Percentiles rank a stretch among this genome's conserved stretches.
phyloP scores from a whole-genome alignment of 345 rosid species.

The Camelina sativa region DNA sequence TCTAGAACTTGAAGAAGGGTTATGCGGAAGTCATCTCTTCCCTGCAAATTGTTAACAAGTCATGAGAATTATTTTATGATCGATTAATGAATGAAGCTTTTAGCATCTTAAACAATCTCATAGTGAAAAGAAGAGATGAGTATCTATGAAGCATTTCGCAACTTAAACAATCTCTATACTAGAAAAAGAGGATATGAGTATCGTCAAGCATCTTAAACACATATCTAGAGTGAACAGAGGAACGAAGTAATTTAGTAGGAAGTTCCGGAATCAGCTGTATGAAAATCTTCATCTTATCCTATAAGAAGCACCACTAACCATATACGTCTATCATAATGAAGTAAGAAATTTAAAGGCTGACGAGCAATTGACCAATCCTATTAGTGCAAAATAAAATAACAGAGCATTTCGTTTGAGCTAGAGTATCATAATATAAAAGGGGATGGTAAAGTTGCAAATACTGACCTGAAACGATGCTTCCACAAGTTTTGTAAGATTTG shows the following conservation, averaged over 20 bases:
- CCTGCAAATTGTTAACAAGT: constrained; percentile 51
- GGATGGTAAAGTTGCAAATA: constrained; percentile 26
- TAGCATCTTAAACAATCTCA: not conserved
- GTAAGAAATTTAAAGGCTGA: constrained; percentile 10
- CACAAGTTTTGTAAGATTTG: constrained; percentile 73
- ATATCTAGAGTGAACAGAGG: not conserved
- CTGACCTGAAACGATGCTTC: constrained; percentile 91
- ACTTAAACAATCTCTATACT: not conserved
- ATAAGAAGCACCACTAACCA: not conserved
- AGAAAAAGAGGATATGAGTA: not conserved
- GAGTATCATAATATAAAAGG: constrained; percentile 2
- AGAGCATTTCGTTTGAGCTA: not conserved
- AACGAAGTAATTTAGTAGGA: not conserved
- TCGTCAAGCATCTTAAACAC: constrained; percentile 20
- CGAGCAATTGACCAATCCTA: constrained; percentile 1
- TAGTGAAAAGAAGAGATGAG: not conserved
- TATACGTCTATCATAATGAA: not conserved
- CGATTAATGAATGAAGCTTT: not conserved
- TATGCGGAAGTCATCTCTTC: constrained; percentile 94
- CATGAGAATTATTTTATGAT: constrained; percentile 6
- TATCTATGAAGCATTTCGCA: not conserved
- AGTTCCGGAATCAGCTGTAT: not conserved
- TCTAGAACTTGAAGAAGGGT: constrained; percentile 87
- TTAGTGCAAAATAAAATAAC: not conserved
- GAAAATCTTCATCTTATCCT: constrained; percentile 3